Percentiles rank a stretch among this genome's conserved stretches.
These are phyloP conservation scores for Spirogloea muscicola DNA, from an alignment of 139 green algal genomes.

Conservation along the genomic window DNA sequence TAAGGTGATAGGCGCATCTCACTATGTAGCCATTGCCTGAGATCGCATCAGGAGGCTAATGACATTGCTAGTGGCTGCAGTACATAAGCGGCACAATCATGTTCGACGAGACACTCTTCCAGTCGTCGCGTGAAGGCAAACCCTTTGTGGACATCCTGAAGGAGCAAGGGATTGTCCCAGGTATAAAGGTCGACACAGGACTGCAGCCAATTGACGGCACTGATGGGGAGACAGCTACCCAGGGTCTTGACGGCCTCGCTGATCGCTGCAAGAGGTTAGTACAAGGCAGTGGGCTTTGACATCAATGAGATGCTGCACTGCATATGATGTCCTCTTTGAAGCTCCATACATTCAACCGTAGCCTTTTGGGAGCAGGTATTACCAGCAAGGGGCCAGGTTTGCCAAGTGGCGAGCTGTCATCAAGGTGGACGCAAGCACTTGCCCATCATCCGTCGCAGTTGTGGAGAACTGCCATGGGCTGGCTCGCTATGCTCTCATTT, in stretches of 20 bases:
- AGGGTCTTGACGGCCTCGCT: conserved; percentile 74
- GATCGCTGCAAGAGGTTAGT: conserved; percentile 53
- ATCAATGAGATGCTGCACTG: too few species aligned
- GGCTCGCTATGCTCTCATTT: conserved; percentile 83
- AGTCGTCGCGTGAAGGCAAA: conserved; percentile 69
- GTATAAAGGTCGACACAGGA: conserved; percentile 70
- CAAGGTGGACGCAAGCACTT: conserved; percentile 58
- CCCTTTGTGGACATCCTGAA: conserved; percentile 70
- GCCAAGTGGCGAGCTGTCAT: conserved; percentile 93
- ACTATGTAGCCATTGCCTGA: background rate
- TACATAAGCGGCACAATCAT: conserved; percentile 64
- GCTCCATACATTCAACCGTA: too few species aligned
- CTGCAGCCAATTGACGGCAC: conserved; percentile 65
- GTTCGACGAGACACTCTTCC: conserved; percentile 88
- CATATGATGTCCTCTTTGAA: too few species aligned
- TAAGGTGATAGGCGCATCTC: background rate
- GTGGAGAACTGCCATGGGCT: conserved; percentile 79
- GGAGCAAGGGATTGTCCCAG: conserved; percentile 49
- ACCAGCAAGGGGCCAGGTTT: conserved; percentile 81
- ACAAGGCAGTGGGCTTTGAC: too few species aligned
- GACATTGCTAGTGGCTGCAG: conserved; percentile 7
- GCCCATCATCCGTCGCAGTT: conserved; percentile 63
- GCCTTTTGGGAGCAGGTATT: too few species aligned
- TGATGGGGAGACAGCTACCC: conserved; percentile 78
- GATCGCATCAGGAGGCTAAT: background rate